phyloP scores from a whole-genome alignment of 2,329 filamentous ascomycete species.

The Aspergillus tubingensis region DNA sequence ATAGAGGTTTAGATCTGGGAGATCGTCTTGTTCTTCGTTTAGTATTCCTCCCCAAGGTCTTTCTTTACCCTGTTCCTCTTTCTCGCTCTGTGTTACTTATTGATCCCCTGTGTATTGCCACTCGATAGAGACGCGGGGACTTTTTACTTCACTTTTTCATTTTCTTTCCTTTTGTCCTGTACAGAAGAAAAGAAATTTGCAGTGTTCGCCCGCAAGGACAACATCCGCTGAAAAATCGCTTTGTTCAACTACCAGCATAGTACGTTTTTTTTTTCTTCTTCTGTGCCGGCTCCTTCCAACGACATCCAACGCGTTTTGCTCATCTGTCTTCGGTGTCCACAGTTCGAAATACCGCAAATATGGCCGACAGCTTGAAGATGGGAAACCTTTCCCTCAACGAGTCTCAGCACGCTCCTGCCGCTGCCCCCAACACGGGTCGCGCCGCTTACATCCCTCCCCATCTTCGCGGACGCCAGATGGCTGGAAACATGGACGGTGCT shows the following conservation, averaged over 20 bases:
- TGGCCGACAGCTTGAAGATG: constrained; percentile 46
- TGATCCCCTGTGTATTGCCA: constrained; percentile 26
- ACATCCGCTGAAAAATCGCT: constrained; percentile 5
- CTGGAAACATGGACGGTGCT: constrained; percentile 43
- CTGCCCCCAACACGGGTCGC: constrained; percentile 54
- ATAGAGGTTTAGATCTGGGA: constrained; percentile 32
- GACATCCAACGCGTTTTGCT: constrained; percentile 4
- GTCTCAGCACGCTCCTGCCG: constrained; percentile 58
- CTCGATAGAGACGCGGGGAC: constrained; percentile 23
- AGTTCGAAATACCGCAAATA: constrained; percentile 31
- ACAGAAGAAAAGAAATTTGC: constrained; percentile 23
- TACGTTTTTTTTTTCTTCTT: constrained; percentile 9
- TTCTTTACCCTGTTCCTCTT: constrained; percentile 30
- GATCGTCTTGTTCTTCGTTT: constrained; percentile 26
- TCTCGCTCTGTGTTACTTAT: constrained; percentile 33
- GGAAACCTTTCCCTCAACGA: constrained; percentile 56
- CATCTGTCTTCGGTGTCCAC: constrained; percentile 9
- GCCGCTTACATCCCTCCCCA: constrained; percentile 68
- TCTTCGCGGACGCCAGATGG: constrained; percentile 51
- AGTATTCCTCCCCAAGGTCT: constrained; percentile 26
- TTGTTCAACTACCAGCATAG: constrained; percentile 10
- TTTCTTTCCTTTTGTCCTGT: constrained; percentile 27
- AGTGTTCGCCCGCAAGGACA: not conserved
- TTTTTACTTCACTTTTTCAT: constrained; percentile 26
- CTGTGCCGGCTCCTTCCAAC: not conserved